phyloP scores from a whole-genome alignment of 768 basidiomycete species.

The Mycena amicta region DNA sequence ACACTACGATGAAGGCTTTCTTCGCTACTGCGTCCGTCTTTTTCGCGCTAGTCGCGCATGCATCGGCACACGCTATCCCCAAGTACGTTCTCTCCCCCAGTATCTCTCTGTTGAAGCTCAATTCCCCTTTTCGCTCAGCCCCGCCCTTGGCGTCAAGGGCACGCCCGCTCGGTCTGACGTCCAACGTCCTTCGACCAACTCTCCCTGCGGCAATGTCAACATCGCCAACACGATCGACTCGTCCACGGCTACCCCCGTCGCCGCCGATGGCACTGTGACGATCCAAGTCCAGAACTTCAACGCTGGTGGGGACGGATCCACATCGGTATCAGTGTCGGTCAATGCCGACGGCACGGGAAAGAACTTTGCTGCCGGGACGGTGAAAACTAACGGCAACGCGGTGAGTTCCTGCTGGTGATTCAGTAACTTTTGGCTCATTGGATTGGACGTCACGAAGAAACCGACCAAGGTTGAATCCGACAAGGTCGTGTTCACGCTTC shows the following conservation, averaged over 20 bases:
- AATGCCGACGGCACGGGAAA: constrained; percentile 37
- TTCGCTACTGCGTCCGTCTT: constrained; percentile 15
- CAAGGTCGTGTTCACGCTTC: constrained; percentile 30
- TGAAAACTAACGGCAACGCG: constrained; percentile 49
- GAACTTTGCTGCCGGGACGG: constrained; percentile 38
- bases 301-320: constrained; percentile 24
- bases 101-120: too few relatives aligned
- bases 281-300: constrained; percentile 3
- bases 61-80: constrained; percentile 18
- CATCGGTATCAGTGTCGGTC: constrained; percentile 16
- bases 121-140: too few relatives aligned
- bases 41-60: constrained; percentile 19
- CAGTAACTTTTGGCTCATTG: not conserved
- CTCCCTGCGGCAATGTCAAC: constrained; percentile 23
- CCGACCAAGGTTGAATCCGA: constrained; percentile 18
- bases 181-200: constrained; percentile 20
- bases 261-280: constrained; percentile 33
- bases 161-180: constrained; percentile 19
- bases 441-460: not conserved
- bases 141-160: constrained; percentile 18
- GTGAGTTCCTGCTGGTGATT: constrained; percentile 33
- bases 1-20: too few relatives aligned
- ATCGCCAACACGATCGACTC: constrained; percentile 20
- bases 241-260: constrained; percentile 23
- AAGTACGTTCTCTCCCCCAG: constrained; percentile 7